These are phyloP conservation scores for Clitocybe nebularis DNA, from an alignment of 1,284 basidiomycete genomes.

Conservation along the genomic window DNA sequence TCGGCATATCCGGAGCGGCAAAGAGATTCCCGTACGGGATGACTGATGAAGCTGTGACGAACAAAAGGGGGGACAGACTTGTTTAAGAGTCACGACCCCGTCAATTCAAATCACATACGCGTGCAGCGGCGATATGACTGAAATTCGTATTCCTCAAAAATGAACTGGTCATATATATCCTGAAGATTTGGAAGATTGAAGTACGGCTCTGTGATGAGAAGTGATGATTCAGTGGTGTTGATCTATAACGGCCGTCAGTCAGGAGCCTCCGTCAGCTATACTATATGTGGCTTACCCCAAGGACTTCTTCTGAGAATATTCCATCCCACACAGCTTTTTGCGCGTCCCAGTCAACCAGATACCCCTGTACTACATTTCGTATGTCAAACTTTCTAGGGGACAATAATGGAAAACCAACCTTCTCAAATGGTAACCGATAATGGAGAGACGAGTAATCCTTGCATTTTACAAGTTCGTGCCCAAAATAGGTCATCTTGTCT, in stretches of 20 bases:
- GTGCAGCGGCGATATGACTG: constrained; percentile 76
- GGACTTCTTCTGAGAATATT: constrained; percentile 66
- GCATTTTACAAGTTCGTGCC: constrained; percentile 76
- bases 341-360: constrained; percentile 88
- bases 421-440: constrained; percentile 82
- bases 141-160: constrained; percentile 97
- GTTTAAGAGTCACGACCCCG: not conserved
- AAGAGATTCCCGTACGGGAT: constrained; percentile 72
- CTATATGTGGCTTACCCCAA: constrained; percentile 51
- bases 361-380: constrained; percentile 56
- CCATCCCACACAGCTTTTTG: constrained; percentile 91
- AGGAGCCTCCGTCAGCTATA: constrained; percentile 3
- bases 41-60: constrained; percentile 66
- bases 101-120: constrained; percentile 44
- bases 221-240: constrained; percentile 64
- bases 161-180: constrained; percentile 88
- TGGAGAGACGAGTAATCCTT: constrained; percentile 75
- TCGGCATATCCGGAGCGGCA: constrained; percentile 36
- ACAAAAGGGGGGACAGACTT: constrained; percentile 3
- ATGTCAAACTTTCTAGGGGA: constrained; percentile 7
- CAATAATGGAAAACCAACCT: constrained; percentile 44
- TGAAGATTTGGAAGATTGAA: constrained; percentile 91
- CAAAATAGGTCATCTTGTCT: constrained; percentile 76
- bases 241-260: constrained; percentile 41
- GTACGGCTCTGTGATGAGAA: constrained; percentile 90